These are phyloP conservation scores for Lagenidium giganteum DNA, from an alignment of 352 stramenopile genomes.

Conservation along the genomic window DNA sequence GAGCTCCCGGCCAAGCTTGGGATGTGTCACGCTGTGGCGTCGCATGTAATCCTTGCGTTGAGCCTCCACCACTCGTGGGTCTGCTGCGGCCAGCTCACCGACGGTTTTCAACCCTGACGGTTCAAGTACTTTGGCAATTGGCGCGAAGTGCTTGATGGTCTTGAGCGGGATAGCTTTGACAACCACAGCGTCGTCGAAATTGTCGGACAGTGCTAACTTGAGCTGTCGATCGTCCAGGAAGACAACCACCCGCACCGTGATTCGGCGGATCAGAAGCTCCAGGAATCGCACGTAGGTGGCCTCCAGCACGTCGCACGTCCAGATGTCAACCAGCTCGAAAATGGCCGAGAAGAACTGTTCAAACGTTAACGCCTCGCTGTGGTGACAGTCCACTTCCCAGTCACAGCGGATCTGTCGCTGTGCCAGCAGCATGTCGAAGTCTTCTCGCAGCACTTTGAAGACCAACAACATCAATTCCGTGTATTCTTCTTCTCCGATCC, in stretches of 20 bases:
- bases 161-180: conserved; percentile 67
- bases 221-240: conserved; percentile 69
- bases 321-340: conserved; percentile 78
- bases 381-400: conserved; percentile 75
- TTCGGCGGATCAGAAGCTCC: conserved; percentile 52
- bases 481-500: conserved; percentile 62
- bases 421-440: conserved; percentile 58
- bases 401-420: conserved; percentile 65
- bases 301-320: conserved; percentile 76
- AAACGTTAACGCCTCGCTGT: conserved; percentile 39
- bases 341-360: conserved; percentile 65
- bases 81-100: conserved; percentile 51
- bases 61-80: conserved; percentile 46
- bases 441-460: conserved; percentile 70
- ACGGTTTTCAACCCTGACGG: conserved; percentile 44
- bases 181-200: conserved; percentile 68
- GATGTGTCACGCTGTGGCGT: conserved; percentile 29
- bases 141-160: conserved; percentile 63
- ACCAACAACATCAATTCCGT: conserved; percentile 68
- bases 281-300: conserved; percentile 61
- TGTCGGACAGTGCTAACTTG: conserved; percentile 65
- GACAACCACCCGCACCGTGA: conserved; percentile 63
- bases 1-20: conserved; percentile 57
- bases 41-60: conserved; percentile 50
- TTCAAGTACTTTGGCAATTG: conserved; percentile 52